Evolutionary conservation across 306 rosid species (phyloP).

Genomic region (Luffa aegyptiaca): DNA sequence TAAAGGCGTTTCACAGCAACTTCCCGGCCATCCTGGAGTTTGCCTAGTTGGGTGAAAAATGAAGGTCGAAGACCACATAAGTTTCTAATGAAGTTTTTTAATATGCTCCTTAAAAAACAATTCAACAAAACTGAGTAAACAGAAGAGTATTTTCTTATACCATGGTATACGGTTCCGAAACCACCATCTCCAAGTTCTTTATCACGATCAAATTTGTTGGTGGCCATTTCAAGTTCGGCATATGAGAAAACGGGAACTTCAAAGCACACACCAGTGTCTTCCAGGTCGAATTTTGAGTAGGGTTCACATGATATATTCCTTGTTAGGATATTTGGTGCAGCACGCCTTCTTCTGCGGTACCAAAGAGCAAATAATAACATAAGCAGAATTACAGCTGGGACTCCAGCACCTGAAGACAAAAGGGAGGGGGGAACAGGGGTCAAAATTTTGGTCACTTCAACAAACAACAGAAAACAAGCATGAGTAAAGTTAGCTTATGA

Average conservation of each 20-base stretch:
- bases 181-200: constrained; percentile 62
- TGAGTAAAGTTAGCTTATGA: neutral
- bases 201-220: constrained; percentile 32
- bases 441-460: neutral
- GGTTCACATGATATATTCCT: constrained; percentile 15
- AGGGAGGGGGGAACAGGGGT: neutral
- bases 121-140: neutral
- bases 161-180: constrained; percentile 50
- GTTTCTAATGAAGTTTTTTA: neutral
- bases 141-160: constrained; percentile 17
- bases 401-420: constrained; percentile 15
- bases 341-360: neutral
- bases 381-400: neutral
- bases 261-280: constrained; percentile 23
- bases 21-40: constrained; percentile 69
- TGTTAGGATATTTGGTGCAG: constrained; percentile 3
- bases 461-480: neutral
- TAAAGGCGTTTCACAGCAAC: constrained; percentile 66
- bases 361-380: neutral
- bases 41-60: constrained; percentile 32
- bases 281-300: constrained; percentile 15
- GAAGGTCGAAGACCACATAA: neutral
- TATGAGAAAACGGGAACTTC: constrained; percentile 40
- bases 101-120: neutral
- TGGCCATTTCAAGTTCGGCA: constrained; percentile 46